These are phyloP conservation scores for Xylaria bambusicola DNA, from an alignment of 495 filamentous ascomycete species.

Conservation along the genomic window DNA sequence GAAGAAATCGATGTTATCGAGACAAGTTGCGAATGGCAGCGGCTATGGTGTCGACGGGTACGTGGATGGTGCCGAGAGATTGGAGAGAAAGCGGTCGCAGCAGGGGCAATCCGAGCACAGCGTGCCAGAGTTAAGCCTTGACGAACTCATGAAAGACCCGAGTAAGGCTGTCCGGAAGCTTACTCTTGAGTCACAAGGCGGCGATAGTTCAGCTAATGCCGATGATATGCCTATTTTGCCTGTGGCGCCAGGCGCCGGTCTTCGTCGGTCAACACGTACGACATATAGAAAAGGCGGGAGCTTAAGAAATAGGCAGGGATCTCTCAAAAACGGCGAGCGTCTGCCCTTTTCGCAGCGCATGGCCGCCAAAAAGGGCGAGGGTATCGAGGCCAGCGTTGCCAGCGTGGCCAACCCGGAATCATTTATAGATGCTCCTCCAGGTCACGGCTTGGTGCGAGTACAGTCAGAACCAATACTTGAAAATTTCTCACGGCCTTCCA, in stretches of 20 bases:
- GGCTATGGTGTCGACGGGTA: conserved; percentile 66
- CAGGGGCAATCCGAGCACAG: conserved; percentile 41
- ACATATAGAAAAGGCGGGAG: conserved; percentile 86
- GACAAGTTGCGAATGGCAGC: conserved; percentile 76
- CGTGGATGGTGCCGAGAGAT: conserved; percentile 81
- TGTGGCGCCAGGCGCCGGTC: conserved; percentile 69
- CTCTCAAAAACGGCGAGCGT: conserved; percentile 44
- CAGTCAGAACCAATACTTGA: conserved; percentile 75
- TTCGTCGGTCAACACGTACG: conserved; percentile 88
- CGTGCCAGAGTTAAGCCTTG: conserved; percentile 65
- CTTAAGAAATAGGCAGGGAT: conserved; percentile 73
- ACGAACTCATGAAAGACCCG: conserved; percentile 80
- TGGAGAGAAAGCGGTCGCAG: conserved; percentile 76
- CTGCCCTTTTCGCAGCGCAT: conserved; percentile 73
- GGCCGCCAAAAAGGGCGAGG: conserved; percentile 53
- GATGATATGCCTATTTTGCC: conserved; percentile 90
- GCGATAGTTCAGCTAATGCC: conserved; percentile 47
- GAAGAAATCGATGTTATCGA: conserved; percentile 95
- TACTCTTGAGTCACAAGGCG: conserved; percentile 48
- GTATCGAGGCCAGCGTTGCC: conserved; percentile 60
- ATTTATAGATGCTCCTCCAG: conserved; percentile 50
- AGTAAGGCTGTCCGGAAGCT: conserved; percentile 67
- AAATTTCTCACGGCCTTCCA: conserved; percentile 55
- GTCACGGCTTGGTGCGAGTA: conserved; percentile 63
- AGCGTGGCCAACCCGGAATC: conserved; percentile 54